These are phyloP conservation scores for Thelephora aurantiotincta DNA, from an alignment of 768 basidiomycete species.

Conservation along the genomic window DNA sequence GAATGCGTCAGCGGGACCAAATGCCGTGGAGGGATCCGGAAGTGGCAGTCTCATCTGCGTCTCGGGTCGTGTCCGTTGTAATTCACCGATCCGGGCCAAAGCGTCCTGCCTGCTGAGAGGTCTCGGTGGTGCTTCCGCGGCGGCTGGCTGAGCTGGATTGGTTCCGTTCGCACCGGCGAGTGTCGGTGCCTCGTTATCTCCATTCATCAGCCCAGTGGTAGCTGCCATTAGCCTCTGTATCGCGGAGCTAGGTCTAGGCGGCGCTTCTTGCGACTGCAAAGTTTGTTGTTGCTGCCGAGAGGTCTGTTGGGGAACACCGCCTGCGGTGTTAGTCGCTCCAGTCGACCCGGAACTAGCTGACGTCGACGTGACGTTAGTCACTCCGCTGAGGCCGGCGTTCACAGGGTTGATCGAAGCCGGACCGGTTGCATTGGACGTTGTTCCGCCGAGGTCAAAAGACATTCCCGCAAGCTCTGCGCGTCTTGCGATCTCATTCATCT, in stretches of 20 bases:
- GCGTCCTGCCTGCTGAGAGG: conserved; percentile 29
- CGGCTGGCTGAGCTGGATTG: conserved; percentile 5
- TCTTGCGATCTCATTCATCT: conserved; percentile 69
- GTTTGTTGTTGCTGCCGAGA: conserved; percentile 1
- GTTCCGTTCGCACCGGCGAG: not conserved
- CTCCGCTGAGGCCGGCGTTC: conserved; percentile 7
- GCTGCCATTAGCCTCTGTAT: conserved; percentile 17
- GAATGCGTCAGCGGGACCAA: conserved; percentile 8
- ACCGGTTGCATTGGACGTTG: not conserved
- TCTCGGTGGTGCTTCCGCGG: conserved; percentile 9
- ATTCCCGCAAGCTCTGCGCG: conserved; percentile 35
- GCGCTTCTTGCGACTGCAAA: conserved; percentile 1
- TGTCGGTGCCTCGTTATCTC: not conserved
- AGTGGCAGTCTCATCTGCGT: conserved; percentile 7
- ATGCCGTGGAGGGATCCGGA: conserved; percentile 4
- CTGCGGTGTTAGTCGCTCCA: conserved; percentile 2
- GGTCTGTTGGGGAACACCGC: conserved; percentile 3
- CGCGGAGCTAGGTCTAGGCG: conserved; percentile 9
- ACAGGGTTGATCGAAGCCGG: conserved; percentile 3
- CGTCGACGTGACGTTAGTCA: conserved; percentile 6
- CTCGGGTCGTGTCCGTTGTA: conserved; percentile 26
- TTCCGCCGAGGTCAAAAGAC: conserved; percentile 13
- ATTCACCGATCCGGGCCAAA: conserved; percentile 37
- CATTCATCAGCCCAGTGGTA: conserved; percentile 15
- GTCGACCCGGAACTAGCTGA: not conserved